Conservation (phyloP, 2,329 filamentous ascomycete genomes). For the Calonectria henricotiae region DNA sequence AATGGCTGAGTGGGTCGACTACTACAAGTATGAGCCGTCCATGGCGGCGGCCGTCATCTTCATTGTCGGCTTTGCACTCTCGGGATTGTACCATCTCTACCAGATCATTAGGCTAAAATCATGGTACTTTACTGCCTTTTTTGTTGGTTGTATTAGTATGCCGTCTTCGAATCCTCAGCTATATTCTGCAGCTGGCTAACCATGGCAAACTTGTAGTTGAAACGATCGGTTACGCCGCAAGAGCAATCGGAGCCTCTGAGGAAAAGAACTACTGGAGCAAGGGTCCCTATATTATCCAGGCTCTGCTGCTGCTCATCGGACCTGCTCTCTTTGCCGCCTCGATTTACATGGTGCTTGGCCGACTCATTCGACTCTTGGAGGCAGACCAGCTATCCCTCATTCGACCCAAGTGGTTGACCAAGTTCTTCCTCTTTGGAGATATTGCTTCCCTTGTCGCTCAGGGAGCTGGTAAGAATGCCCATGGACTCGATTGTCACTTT, state of each 20-base stretch:
- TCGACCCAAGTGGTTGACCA: slow-evolving; percentile 61
- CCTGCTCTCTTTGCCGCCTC: slow-evolving; percentile 14
- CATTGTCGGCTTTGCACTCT: slow-evolving; percentile 12
- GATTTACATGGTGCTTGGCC: slow-evolving; percentile 53
- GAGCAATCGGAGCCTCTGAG: slow-evolving; percentile 15
- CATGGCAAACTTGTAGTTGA: background rate
- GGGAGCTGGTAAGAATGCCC: slow-evolving; percentile 33
- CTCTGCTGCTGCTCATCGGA: slow-evolving; percentile 5
- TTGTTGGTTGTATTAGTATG: slow-evolving; percentile 65
- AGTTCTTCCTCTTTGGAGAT: slow-evolving; percentile 66
- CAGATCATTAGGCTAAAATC: slow-evolving; percentile 60
- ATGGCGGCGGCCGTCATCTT: slow-evolving; percentile 20
- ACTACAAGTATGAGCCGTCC: slow-evolving; percentile 19
- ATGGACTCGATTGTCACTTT: background rate
- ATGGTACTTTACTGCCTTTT: slow-evolving; percentile 68
- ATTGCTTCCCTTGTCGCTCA: slow-evolving; percentile 59
- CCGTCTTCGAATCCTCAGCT: background rate
- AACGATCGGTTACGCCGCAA: slow-evolving; percentile 14
- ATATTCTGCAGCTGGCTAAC: slow-evolving; percentile 2
- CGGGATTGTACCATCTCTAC: slow-evolving; percentile 53
- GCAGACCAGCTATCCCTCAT: slow-evolving; percentile 61
- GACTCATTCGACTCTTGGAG: slow-evolving; percentile 56
- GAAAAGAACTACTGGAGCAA: slow-evolving; percentile 41
- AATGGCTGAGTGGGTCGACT: slow-evolving; percentile 8
- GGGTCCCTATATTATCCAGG: slow-evolving; percentile 9